A percentile compares a stretch with the other conserved stretches of the same genome.
phyloP scores from a whole-genome alignment of 2,329 filamentous ascomycete genomes.

The Penicillium expansum region DNA sequence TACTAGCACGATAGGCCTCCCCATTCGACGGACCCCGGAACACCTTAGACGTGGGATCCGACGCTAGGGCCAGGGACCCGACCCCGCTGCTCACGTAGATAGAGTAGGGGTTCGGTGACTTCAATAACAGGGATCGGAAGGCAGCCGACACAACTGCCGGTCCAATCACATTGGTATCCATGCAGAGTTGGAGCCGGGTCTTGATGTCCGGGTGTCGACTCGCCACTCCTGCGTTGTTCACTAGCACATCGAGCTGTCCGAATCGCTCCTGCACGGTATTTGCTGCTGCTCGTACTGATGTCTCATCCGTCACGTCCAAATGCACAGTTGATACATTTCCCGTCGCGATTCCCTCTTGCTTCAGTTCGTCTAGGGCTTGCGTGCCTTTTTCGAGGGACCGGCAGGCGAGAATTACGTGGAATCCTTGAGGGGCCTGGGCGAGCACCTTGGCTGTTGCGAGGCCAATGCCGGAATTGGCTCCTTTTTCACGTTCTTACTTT shows the following conservation, averaged over 20 bases:
- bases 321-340: background rate
- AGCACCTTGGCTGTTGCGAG: background rate
- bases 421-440: background rate
- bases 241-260: background rate
- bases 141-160: background rate
- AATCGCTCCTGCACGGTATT: background rate
- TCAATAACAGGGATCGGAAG: background rate
- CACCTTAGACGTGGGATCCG: background rate
- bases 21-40: background rate
- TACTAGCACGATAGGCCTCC: background rate
- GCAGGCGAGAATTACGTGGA: background rate
- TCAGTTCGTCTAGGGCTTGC: background rate
- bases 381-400: background rate
- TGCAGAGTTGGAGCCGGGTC: too few species aligned
- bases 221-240: background rate
- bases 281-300: background rate
- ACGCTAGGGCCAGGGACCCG: too few species aligned
- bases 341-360: background rate
- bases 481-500: background rate
- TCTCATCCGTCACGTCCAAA: background rate
- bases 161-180: background rate
- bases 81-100: too few species aligned
- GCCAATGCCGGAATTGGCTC: background rate
- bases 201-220: background rate
- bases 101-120: too few species aligned